Percentiles rank a stretch among this genome's conserved stretches.
phyloP scores from a whole-genome alignment of 345 rosid species.

The Brassica incana region DNA sequence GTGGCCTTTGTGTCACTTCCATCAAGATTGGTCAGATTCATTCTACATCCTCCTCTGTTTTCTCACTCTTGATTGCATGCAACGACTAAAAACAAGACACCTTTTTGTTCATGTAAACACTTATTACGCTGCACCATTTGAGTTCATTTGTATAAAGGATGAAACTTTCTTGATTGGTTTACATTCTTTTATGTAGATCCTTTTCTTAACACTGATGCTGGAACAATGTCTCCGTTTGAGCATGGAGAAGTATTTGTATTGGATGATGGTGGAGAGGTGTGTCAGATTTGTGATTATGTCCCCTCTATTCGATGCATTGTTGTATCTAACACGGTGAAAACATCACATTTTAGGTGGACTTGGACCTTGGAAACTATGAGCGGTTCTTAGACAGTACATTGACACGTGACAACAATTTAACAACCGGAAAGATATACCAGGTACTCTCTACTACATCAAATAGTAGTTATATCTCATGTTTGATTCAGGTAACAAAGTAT shows the following conservation, averaged over 20 bases:
- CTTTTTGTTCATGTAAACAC: background rate
- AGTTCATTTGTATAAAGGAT: background rate
- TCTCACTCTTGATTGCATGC: constrained; percentile 16
- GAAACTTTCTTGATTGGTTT: background rate
- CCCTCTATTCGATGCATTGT: background rate
- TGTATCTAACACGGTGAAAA: background rate
- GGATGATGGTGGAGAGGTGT: constrained; percentile 88
- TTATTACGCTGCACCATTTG: too few relatives aligned
- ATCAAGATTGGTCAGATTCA: constrained; percentile 60
- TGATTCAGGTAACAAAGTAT: background rate
- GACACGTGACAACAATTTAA: constrained; percentile 76
- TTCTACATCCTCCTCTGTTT: background rate
- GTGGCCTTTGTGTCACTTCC: constrained; percentile 78
- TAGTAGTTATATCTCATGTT: background rate
- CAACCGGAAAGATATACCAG: constrained; percentile 85
- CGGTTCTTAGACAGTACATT: constrained; percentile 67
- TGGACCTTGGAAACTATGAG: constrained; percentile 89
- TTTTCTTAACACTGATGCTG: constrained; percentile 83
- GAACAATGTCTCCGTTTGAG: constrained; percentile 92
- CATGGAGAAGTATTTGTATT: constrained; percentile 86
- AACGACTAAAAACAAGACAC: background rate
- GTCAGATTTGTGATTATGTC: background rate
- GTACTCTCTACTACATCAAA: constrained; percentile 33
- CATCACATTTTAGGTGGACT: constrained; percentile 64
- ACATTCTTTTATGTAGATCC: constrained; percentile 52